phyloP scores from a whole-genome alignment of 73 alveolate species.

The Tetrahymena borealis region DNA sequence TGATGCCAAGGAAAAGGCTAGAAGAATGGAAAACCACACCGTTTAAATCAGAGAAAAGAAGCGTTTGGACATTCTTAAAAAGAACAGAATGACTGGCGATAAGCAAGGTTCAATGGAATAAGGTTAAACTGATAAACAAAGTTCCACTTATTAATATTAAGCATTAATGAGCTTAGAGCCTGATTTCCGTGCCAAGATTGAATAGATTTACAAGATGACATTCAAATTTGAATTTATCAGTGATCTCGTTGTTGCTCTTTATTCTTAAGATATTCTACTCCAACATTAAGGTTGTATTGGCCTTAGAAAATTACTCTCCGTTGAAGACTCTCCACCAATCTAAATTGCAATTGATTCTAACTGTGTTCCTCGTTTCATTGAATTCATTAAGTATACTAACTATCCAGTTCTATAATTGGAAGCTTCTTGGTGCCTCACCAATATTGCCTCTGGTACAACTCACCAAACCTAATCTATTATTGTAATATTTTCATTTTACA shows the following conservation, averaged over 20 bases:
- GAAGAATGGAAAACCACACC: not conserved
- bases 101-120: not conserved
- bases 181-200: not conserved
- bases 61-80: not conserved
- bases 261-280: conserved; percentile 39
- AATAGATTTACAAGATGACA: not conserved
- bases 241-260: not conserved
- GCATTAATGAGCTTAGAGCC: conserved; percentile 1
- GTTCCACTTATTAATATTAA: not conserved
- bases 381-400: conserved; percentile 60
- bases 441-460: conserved; percentile 93
- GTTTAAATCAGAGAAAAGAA: not conserved
- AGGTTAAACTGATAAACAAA: not conserved
- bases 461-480: conserved; percentile 84
- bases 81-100: not conserved
- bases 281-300: conserved; percentile 80
- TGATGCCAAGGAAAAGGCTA: conserved; percentile 2
- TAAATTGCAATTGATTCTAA: conserved; percentile 90
- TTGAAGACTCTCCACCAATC: conserved; percentile 77
- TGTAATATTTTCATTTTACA: too few relatives aligned
- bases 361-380: conserved; percentile 79
- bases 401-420: conserved; percentile 89
- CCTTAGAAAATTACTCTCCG: conserved; percentile 86
- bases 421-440: conserved; percentile 95
- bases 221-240: not conserved